Evolutionary conservation across 352 stramenopile species (phyloP), one percentile per base, ranked within the genome.

Genomic region (Phytophthora nicotianae): DNA sequence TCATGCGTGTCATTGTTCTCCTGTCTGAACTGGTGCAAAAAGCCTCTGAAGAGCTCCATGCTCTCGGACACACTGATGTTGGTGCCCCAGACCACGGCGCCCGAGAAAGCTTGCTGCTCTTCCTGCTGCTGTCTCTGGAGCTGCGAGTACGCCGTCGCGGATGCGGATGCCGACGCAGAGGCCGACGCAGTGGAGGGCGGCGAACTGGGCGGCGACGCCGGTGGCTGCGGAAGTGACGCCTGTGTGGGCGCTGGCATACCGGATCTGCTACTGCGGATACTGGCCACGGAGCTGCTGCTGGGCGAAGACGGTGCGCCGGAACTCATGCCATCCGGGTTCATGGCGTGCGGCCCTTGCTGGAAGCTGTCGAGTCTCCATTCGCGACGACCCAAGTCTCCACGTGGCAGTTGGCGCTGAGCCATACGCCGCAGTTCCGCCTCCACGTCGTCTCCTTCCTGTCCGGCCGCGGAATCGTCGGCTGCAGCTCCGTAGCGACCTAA

Each of bases 1-100:
- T 83, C 75, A 53, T 63, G 70, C 1, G 47, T 49, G 29, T 46
- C 57, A 16, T 10, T 59, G 11, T 48, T 70, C 0, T 76, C 66
- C 24, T 77, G 72, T 21, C 70, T 67, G 65, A 95, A 98, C 51
- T 95, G 74, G 27, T 95, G 76, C 42, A 98, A 42, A 58, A 98
- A 98, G 20, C 64, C 53, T 48, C 90, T 75, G 68, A 98, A 98
- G 14, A 93, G 62, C 13, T 79, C 72, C 87, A 97, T 98, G n/a
- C 86, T 93, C 46, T 96, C 89, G 4, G 91, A 82, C 8, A 98
- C 88, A 38, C 93, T 96, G 50, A 98, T 94, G 62, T 97, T 96
- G 7, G 95, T 98, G 38, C 94, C 94, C 89, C 90, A 98, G 4
- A 98, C 95, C 11, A 98, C 90, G 1, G 92, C 89, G 9, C 91